phyloP scores from a whole-genome alignment of 225 moss, liverwort and hornwort genomes.

The Bryum argenteum region DNA sequence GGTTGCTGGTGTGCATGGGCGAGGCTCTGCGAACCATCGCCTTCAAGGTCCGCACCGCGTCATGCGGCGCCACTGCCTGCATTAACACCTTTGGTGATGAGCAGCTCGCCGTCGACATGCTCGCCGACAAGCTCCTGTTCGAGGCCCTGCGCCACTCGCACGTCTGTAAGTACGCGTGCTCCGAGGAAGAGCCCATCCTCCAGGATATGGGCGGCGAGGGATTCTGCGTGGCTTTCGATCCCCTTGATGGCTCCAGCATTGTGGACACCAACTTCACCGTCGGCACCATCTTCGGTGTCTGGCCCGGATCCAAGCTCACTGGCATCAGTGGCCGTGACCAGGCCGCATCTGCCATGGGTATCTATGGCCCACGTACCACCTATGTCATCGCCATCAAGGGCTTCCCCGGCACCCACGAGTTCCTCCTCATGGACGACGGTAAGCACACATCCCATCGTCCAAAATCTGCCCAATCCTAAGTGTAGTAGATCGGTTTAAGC shows the following conservation, averaged over 20 bases:
- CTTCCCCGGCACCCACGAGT: slow-evolving; percentile 89
- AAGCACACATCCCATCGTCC: not conserved
- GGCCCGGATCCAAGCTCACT: slow-evolving; percentile 91
- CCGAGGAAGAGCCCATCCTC: slow-evolving; percentile 85
- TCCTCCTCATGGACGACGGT: slow-evolving; percentile 93
- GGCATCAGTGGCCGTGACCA: slow-evolving; percentile 84
- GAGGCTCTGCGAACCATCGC: slow-evolving; percentile 89
- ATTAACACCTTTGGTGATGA: slow-evolving; percentile 97
- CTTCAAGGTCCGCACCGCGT: slow-evolving; percentile 97
- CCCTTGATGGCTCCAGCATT: slow-evolving; percentile 96
- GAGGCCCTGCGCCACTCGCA: slow-evolving; percentile 85
- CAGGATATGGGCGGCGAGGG: slow-evolving; percentile 89
- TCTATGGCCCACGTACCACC: slow-evolving; percentile 91
- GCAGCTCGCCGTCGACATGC: slow-evolving; percentile 89
- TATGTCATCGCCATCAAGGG: slow-evolving; percentile 81
- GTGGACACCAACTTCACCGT: slow-evolving; percentile 99
- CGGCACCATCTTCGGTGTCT: slow-evolving; percentile 97
- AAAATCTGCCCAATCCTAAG: too few species aligned
- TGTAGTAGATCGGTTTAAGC: not conserved
- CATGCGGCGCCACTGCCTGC: slow-evolving; percentile 89
- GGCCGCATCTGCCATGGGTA: slow-evolving; percentile 93
- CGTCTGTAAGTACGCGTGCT: slow-evolving; percentile 97
- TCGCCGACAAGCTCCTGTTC: slow-evolving; percentile 93
- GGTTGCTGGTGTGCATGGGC: slow-evolving; percentile 83
- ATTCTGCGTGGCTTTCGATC: slow-evolving; percentile 96